Evolutionary conservation across 2,329 filamentous ascomycete genomes (phyloP).

Genomic region (Chlorencoelia australis): DNA sequence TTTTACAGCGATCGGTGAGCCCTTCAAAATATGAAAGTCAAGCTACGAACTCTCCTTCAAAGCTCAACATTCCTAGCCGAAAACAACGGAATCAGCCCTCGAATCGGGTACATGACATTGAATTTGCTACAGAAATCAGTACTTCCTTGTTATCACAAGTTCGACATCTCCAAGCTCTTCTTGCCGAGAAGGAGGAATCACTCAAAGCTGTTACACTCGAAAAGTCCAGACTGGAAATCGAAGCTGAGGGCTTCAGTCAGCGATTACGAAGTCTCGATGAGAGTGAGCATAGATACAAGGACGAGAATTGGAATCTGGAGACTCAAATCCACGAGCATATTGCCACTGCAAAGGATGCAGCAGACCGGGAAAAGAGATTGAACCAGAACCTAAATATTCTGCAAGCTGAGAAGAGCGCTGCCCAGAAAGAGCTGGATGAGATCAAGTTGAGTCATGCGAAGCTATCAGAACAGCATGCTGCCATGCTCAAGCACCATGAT

Average conservation of each 20-base stretch:
- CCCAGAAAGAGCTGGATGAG: conserved; percentile 86
- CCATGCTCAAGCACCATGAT: conserved; percentile 73
- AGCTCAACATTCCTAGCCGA: conserved; percentile 75
- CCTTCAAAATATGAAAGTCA: conserved; percentile 75
- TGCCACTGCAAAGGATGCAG: conserved; percentile 61
- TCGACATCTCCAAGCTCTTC: conserved; percentile 73
- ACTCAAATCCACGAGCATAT: conserved; percentile 81
- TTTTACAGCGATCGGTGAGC: conserved; percentile 54
- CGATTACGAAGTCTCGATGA: conserved; percentile 78
- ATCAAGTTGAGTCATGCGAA: conserved; percentile 71
- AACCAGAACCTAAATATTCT: conserved; percentile 59
- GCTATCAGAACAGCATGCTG: conserved; percentile 69
- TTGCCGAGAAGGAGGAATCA: conserved; percentile 81
- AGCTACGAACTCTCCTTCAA: conserved; percentile 77
- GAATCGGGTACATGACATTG: conserved; percentile 86
- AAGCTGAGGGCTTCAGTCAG: conserved; percentile 69
- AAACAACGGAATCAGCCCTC: conserved; percentile 84
- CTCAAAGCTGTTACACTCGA: conserved; percentile 66
- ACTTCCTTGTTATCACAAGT: conserved; percentile 91
- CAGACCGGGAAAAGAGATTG: conserved; percentile 76
- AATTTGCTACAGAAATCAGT: conserved; percentile 97
- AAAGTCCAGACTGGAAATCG: conserved; percentile 70
- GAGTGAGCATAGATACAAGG: conserved; percentile 91
- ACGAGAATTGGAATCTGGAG: conserved; percentile 97
- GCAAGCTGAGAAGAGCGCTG: conserved; percentile 63